phyloP scores from a whole-genome alignment of 345 rosid species.

The Syzygium aromaticum region DNA sequence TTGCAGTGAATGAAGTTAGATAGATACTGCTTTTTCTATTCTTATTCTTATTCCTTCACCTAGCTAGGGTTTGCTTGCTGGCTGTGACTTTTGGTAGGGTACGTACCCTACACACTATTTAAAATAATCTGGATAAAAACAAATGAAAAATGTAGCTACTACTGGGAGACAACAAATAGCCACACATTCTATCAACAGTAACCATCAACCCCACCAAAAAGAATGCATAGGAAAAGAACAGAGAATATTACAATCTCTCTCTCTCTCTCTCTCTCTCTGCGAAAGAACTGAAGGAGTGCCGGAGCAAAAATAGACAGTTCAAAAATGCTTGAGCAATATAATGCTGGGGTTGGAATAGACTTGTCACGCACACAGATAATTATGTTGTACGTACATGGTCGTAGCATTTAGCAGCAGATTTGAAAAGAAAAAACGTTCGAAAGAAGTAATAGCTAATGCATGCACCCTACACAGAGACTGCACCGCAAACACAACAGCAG shows the following conservation, averaged over 20 bases:
- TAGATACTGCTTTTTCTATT: not conserved
- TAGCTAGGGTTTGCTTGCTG: not conserved
- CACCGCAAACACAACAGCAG: not conserved
- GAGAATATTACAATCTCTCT: not conserved
- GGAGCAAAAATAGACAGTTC: not conserved
- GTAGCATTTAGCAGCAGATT: not conserved
- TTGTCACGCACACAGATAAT: not conserved
- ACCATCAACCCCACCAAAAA: not conserved
- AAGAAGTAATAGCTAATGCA: not conserved
- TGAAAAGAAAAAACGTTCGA: not conserved
- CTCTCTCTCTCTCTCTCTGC: not conserved
- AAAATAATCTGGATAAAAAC: not conserved
- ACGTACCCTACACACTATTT: not conserved
- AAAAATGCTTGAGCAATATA: not conserved
- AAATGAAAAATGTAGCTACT: not conserved
- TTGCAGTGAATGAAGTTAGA: not conserved
- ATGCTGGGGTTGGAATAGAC: not conserved
- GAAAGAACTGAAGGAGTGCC: not conserved
- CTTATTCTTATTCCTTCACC: not conserved
- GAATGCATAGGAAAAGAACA: not conserved
- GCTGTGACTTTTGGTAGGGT: not conserved
- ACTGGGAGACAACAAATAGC: not conserved
- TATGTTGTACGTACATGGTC: not conserved
- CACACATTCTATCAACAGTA: not conserved
- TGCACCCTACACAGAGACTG: not conserved